Base-by-base conservation (phyloP, 2,329 filamentous ascomycete genomes). In the Penicillium sp. region DNA sequence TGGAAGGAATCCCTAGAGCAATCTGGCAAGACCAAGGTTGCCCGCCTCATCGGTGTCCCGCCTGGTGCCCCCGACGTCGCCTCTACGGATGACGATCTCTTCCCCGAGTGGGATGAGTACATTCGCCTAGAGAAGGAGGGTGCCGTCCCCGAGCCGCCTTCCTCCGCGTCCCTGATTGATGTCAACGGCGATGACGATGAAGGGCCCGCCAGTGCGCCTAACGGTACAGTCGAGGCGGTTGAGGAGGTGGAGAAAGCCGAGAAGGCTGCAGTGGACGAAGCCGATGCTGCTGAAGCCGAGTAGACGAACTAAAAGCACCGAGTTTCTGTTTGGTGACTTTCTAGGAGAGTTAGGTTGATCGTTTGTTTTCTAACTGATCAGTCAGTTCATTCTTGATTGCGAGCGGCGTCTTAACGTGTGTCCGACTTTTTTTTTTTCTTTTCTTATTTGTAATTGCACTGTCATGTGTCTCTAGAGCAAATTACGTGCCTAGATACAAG, bases 91-190 rank as follows among this genome's bases (percentile, higher is more conserved):
- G 89, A 89, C 39, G 92, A 96, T 3, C 82, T 99, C 65, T 99
- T 99, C 78, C 93, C 93, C 0, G 91, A 97, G 69, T 99, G 94
- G 94, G 89, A 96, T 5, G 89, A 94, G 74, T 97, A 90, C 80
- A 72, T 97, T 65, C 82, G 83, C 69, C 72, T 96, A 60, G 94
- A 97, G 78, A 84, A 82, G 57, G 87, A 92, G 66, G 89, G 89
- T 3, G 81, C 79, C 4, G 70, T 76, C 62, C 56, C 74, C 62
- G 60, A 78, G 68, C 66, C 70, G 55, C 64, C 72, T 58, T 67
- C 70, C 20, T 71, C 74, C 42, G 71, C 69, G 50, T 72, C 73
- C 54, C 62, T 79, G 59, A 76, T 79, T 57, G 74, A 79, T 60
- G 63, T 78, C 46, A 66, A 73, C 51, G 72, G 64, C 10, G 67